phyloP scores from a whole-genome alignment of 768 basidiomycete genomes.

The Holtermanniella nyarrowii region DNA sequence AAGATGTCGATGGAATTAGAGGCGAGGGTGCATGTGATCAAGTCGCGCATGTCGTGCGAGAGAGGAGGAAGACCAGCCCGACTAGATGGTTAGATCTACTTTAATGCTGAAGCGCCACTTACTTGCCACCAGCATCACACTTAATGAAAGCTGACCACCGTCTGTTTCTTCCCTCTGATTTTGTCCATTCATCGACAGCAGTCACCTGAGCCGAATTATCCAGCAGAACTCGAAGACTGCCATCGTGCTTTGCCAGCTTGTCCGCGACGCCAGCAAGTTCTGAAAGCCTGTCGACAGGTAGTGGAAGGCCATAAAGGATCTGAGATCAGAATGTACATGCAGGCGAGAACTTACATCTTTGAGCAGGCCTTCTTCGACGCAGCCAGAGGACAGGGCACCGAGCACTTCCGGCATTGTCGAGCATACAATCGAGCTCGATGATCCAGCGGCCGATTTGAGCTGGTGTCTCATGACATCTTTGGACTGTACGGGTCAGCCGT shows the following conservation, averaged over 20 bases:
- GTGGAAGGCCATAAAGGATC: slow-evolving; percentile 73
- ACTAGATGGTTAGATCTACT: slow-evolving; percentile 41
- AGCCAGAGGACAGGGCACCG: slow-evolving; percentile 56
- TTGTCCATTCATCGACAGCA: slow-evolving; percentile 51
- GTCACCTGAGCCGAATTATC: slow-evolving; percentile 66
- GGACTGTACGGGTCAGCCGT: slow-evolving; percentile 47
- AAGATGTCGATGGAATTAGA: slow-evolving; percentile 56
- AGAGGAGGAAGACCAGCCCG: slow-evolving; percentile 59
- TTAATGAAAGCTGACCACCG: slow-evolving; percentile 73
- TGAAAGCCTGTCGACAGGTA: slow-evolving; percentile 58
- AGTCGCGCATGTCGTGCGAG: slow-evolving; percentile 49
- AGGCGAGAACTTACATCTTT: slow-evolving; percentile 55
- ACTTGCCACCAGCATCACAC: slow-evolving; percentile 68
- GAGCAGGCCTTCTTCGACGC: slow-evolving; percentile 61
- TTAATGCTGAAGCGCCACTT: slow-evolving; percentile 29
- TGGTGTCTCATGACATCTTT: slow-evolving; percentile 64
- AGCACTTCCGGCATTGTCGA: slow-evolving; percentile 79
- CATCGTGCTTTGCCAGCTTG: slow-evolving; percentile 51
- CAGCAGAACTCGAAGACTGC: slow-evolving; percentile 56
- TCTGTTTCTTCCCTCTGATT: slow-evolving; percentile 38
- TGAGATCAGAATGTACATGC: slow-evolving; percentile 32
- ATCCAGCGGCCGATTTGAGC: slow-evolving; percentile 49
- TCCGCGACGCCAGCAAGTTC: slow-evolving; percentile 57
- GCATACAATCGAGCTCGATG: slow-evolving; percentile 57
- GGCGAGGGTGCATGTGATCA: slow-evolving; percentile 49